Evolutionary conservation across 208 protist genomes (phyloP).

Genomic region (Wallacemonas rigidus): DNA sequence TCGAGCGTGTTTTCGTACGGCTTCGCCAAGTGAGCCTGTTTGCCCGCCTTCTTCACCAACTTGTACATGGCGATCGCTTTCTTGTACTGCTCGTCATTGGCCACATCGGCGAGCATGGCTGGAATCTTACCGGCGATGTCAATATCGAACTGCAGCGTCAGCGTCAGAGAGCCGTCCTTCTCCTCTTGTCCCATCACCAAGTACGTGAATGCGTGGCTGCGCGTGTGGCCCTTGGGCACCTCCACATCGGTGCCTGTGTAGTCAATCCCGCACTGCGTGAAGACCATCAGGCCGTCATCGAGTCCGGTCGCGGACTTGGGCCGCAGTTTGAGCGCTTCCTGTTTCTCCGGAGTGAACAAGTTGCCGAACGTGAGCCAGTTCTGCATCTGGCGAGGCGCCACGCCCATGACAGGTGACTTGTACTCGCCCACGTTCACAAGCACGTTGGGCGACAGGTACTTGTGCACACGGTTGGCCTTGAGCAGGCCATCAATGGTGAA

Average conservation of each 20-base stretch:
- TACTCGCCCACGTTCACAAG: slow-evolving; percentile 34
- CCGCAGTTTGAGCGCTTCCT: slow-evolving; percentile 32
- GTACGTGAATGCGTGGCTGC: slow-evolving; percentile 29
- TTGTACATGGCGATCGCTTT: slow-evolving; percentile 27
- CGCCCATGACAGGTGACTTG: slow-evolving; percentile 25
- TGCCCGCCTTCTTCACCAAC: slow-evolving; percentile 17
- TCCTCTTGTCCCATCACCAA: slow-evolving; percentile 42
- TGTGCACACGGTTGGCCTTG: slow-evolving; percentile 21
- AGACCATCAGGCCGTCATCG: slow-evolving; percentile 26
- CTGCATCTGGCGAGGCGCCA: slow-evolving; percentile 41
- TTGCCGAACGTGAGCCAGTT: slow-evolving; percentile 28
- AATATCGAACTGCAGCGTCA: slow-evolving; percentile 43
- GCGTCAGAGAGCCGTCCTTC: slow-evolving; percentile 43
- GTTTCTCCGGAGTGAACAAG: slow-evolving; percentile 39
- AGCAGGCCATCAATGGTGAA: slow-evolving; percentile 39
- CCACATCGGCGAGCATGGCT: slow-evolving; percentile 30
- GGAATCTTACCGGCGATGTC: slow-evolving; percentile 34
- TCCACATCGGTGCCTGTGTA: slow-evolving; percentile 26
- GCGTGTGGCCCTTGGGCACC: slow-evolving; percentile 27
- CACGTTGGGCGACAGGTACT: slow-evolving; percentile 31
- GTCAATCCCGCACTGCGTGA: slow-evolving; percentile 38
- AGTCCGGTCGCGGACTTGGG: slow-evolving; percentile 15
- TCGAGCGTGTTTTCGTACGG: slow-evolving; percentile 32
- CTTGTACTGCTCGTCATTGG: slow-evolving; percentile 35
- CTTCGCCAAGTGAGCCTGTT: slow-evolving; percentile 13